phyloP scores from a whole-genome alignment of 768 basidiomycete species.

The Fomitopsis pulvina region DNA sequence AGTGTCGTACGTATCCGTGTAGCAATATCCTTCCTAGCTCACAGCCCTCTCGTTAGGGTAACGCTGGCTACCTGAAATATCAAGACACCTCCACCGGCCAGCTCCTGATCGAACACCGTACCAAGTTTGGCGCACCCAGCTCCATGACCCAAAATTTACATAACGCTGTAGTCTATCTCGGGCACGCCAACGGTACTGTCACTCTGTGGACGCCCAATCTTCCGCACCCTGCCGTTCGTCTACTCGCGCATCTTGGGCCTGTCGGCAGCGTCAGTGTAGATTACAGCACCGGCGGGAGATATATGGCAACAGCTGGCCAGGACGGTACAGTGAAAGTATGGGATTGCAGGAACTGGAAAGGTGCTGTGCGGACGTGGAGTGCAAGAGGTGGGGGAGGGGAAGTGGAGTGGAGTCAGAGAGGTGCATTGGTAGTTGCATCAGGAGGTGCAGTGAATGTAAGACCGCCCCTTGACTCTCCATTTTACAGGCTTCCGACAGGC shows the following conservation, averaged over 20 bases:
- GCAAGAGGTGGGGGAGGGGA: conserved; percentile 63
- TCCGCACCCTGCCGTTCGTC: conserved; percentile 83
- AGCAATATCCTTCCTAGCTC: neutral
- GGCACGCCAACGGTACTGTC: conserved; percentile 93
- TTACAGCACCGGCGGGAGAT: conserved; percentile 76
- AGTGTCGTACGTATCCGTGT: conserved; percentile 53
- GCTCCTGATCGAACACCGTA: conserved; percentile 80
- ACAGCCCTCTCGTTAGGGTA: conserved; percentile 45
- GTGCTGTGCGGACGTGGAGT: conserved; percentile 73
- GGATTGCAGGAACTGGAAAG: conserved; percentile 97
- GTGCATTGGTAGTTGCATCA: conserved; percentile 72
- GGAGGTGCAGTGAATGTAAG: conserved; percentile 82
- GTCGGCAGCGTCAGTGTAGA: conserved; percentile 79
- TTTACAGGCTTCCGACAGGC: conserved; percentile 1
- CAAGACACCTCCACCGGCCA: conserved; percentile 94
- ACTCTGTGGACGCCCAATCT: conserved; percentile 97
- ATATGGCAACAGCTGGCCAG: conserved; percentile 85
- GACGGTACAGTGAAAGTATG: conserved; percentile 92
- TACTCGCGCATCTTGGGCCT: conserved; percentile 88
- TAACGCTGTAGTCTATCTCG: conserved; percentile 91
- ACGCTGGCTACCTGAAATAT: conserved; percentile 89
- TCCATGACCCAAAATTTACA: conserved; percentile 89
- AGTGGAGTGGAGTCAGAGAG: conserved; percentile 82
- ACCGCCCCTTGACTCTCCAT: neutral
- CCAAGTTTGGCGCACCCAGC: conserved; percentile 78